Percentiles rank a stretch among this genome's conserved stretches.
Conservation (phyloP, 768 basidiomycete genomes). For the Mycena amicta region DNA sequence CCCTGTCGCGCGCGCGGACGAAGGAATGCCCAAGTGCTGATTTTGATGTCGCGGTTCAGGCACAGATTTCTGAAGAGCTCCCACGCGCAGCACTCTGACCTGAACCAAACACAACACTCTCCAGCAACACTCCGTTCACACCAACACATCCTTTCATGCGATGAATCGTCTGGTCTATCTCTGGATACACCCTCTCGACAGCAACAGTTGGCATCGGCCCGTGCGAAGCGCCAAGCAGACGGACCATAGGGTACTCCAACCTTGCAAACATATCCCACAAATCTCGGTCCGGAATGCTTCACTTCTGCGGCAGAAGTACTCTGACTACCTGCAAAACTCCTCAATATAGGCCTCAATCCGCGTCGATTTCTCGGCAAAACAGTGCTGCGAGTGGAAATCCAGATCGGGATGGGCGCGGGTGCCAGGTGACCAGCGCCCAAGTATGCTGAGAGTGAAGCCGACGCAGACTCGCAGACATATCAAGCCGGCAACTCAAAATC, state of each 20-base stretch:
- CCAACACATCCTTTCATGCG: too few species aligned
- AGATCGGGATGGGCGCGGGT: slow-evolving; percentile 61
- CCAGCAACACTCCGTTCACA: too few species aligned
- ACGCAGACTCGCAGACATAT: slow-evolving; percentile 55
- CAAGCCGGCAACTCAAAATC: slow-evolving; percentile 57
- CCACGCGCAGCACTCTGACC: slow-evolving; percentile 30
- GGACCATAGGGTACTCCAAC: too few species aligned
- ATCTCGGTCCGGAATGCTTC: slow-evolving; percentile 7
- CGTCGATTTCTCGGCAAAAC: slow-evolving; percentile 64
- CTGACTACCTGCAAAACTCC: slow-evolving; percentile 56
- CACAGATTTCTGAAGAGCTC: slow-evolving; percentile 1
- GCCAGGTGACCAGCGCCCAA: slow-evolving; percentile 64
- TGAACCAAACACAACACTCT: slow-evolving; percentile 58
- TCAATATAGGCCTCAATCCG: slow-evolving; percentile 50
- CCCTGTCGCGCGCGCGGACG: slow-evolving; percentile 6
- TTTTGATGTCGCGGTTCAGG: not conserved
- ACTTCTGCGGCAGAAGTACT: slow-evolving; percentile 15
- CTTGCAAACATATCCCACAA: too few species aligned
- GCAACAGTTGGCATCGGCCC: too few species aligned
- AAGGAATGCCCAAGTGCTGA: not conserved
- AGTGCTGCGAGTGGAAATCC: slow-evolving; percentile 69
- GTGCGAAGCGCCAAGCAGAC: too few species aligned
- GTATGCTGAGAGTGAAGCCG: slow-evolving; percentile 49
- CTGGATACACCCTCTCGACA: too few species aligned
- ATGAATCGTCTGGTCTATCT: too few species aligned